Evolutionary conservation across 805 yeast genomes (phyloP).

Genomic region (Saccharomycopsis fibuligera): DNA sequence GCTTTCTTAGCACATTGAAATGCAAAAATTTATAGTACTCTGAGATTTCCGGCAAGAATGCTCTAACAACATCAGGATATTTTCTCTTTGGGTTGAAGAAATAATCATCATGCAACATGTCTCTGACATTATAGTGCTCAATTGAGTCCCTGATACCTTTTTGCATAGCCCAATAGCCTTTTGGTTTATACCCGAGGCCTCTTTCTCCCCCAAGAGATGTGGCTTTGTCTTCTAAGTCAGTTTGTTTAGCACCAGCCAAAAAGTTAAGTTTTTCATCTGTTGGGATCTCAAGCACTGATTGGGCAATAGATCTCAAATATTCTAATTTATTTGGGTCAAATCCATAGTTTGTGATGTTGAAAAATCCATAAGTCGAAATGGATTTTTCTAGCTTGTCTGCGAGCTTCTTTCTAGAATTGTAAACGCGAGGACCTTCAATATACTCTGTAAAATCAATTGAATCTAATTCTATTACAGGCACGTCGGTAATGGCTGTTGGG

Average conservation of each 20-base stretch:
- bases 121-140: conserved; percentile 34
- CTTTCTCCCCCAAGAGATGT: conserved; percentile 34
- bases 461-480: conserved; percentile 23
- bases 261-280: conserved; percentile 26
- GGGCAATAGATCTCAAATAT: conserved; percentile 30
- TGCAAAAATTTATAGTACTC: conserved; percentile 37
- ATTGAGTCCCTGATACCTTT: conserved; percentile 34
- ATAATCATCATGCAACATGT: conserved; percentile 17
- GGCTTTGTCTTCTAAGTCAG: conserved; percentile 26
- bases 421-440: conserved; percentile 32
- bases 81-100: not conserved
- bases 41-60: conserved; percentile 34
- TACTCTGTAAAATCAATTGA: conserved; percentile 34
- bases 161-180: conserved; percentile 37
- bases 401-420: conserved; percentile 27
- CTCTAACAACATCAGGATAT: conserved; percentile 25
- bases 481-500: conserved; percentile 19
- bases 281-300: conserved; percentile 28
- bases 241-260: conserved; percentile 30
- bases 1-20: conserved; percentile 31
- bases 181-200: conserved; percentile 38
- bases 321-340: conserved; percentile 26
- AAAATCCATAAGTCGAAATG: conserved; percentile 37
- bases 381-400: conserved; percentile 36
- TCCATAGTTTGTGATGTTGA: conserved; percentile 25